These are phyloP conservation scores for Cryphonectria parasitica DNA, from an alignment of 2,329 filamentous ascomycete species.

Conservation along the genomic window DNA sequence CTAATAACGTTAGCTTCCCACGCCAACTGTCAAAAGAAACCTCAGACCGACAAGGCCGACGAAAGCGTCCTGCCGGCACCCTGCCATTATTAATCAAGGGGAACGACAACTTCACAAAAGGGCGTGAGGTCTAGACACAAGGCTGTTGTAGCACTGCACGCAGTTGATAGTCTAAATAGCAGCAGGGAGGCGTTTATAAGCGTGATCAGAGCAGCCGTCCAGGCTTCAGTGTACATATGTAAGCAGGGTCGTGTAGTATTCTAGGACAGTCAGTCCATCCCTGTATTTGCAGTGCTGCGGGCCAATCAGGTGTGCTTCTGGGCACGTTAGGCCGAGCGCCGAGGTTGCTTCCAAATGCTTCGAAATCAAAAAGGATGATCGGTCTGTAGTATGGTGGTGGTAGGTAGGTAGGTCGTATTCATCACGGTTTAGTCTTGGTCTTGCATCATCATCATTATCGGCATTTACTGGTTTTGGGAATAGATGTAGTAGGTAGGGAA, in stretches of 20 bases:
- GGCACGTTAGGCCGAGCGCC: neutral
- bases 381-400: too few species aligned
- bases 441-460: too few species aligned
- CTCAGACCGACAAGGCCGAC: neutral
- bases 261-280: neutral
- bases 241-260: neutral
- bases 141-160: neutral
- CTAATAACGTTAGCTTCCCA: too few species aligned
- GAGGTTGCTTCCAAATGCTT: constrained; percentile 2
- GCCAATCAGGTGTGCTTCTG: too few species aligned
- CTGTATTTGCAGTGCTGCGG: neutral
- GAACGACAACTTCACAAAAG: neutral
- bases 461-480: too few species aligned
- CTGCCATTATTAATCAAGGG: neutral
- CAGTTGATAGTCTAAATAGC: neutral
- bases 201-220: neutral
- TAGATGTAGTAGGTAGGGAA: too few species aligned
- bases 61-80: neutral
- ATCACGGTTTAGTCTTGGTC: too few species aligned
- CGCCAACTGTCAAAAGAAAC: neutral
- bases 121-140: neutral
- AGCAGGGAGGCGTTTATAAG: neutral
- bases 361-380: constrained; percentile 2
- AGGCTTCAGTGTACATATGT: neutral
- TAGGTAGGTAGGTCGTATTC: too few species aligned